phyloP scores from a whole-genome alignment of 192 early-diverging fungal species.

The Phlyctochytrium bullatum region DNA sequence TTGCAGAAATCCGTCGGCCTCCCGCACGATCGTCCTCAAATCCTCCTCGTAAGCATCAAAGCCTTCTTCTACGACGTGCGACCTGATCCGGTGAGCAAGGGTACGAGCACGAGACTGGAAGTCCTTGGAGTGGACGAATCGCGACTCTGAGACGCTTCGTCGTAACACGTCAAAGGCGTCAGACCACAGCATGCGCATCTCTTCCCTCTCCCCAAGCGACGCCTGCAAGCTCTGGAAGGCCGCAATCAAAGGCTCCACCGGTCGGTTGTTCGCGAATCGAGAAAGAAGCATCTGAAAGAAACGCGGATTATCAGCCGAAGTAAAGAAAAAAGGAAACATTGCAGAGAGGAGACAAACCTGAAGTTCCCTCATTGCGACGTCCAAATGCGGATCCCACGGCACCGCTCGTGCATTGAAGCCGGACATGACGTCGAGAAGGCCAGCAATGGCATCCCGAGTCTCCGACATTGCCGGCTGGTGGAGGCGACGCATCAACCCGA shows the following conservation, averaged over 20 bases:
- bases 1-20: constrained; percentile 7
- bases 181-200: constrained; percentile 14
- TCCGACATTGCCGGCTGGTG: background rate
- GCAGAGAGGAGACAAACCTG: constrained; percentile 20
- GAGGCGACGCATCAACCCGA: background rate
- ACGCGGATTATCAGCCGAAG: too few relatives aligned
- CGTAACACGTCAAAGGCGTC: constrained; percentile 18
- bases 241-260: constrained; percentile 21
- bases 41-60: constrained; percentile 26
- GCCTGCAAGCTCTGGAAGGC: constrained; percentile 18
- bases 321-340: background rate
- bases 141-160: constrained; percentile 22
- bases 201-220: constrained; percentile 12
- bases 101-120: constrained; percentile 22
- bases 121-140: constrained; percentile 23
- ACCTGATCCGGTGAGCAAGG: constrained; percentile 23
- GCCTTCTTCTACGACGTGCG: constrained; percentile 6
- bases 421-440: background rate
- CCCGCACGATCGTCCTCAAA: constrained; percentile 5
- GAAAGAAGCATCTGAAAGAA: constrained; percentile 21
- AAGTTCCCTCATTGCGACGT: constrained; percentile 18
- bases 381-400: constrained; percentile 24
- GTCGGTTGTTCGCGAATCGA: constrained; percentile 11
- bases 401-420: background rate
- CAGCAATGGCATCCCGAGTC: background rate